Evolutionary conservation across 768 basidiomycete species (phyloP), one percentile per base, ranked within the genome.

Genomic region (Candolleomyces aberdarensis): DNA sequence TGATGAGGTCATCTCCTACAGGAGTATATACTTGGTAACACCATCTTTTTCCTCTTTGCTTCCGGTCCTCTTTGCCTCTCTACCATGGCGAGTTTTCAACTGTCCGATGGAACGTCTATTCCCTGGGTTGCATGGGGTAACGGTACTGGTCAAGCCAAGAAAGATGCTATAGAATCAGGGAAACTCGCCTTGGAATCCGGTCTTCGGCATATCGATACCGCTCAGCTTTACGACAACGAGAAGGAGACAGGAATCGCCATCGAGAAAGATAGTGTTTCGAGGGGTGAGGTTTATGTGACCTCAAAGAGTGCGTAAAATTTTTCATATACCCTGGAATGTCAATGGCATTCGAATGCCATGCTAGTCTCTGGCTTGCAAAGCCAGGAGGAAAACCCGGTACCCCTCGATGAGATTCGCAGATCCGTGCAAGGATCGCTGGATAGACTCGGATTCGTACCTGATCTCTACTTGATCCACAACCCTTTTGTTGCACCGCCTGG

Each of bases 81-180:
- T 11, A 36, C 29, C n/a, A 62, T 62, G 61, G 32, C 62, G n/a
- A 55, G 47, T 11, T 68, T 74, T 66, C 61, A 65, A 2, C 65
- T 75, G 15, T 66, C 68, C 13, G 74, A 76, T 60, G 75, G 72
- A 10, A 74, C 75, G 7, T 63, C 64, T 4, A 74, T 76, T 17
- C 84, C 83, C 5, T 80, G 80, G 81, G 72, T 83, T 41, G 80
- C 72, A 2, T 83, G 80, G 69, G 83, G 83, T 39, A 81, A 78
- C 39, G 82, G 82, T 0, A 75, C 78, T 0, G 79, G 78, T 0
- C 48, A 72, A 5, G 74, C 58, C 8, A 15, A 41, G 2, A 72
- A 74, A 31, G 73, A 75, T 39, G 74, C 73, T 15, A 57, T 73
- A 6, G 67, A 74, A 43, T 67, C 66, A 47, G 71, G 72, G 0